phyloP scores from a whole-genome alignment of 2,329 filamentous ascomycete genomes.

The Cadophora malorum region DNA sequence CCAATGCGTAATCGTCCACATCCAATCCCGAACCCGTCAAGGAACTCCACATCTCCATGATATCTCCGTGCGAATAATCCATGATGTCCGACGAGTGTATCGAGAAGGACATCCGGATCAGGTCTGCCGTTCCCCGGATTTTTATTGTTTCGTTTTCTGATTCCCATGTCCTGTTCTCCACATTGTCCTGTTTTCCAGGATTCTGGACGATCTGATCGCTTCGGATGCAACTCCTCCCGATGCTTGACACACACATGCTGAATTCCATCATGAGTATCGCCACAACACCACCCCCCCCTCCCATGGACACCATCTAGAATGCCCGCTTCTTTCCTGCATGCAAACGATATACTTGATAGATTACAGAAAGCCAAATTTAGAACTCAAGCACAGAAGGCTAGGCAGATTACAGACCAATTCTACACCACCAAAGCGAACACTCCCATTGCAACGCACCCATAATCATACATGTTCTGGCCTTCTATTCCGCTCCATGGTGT shows the following conservation, averaged over 20 bases:
- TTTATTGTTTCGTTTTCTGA: background rate
- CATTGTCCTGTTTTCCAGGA: background rate
- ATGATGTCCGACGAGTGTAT: background rate
- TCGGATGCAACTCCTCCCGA: background rate
- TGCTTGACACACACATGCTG: background rate
- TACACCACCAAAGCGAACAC: background rate
- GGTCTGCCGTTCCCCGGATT: background rate
- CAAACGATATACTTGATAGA: background rate
- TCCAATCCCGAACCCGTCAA: background rate
- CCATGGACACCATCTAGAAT: background rate
- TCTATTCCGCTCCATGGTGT: background rate
- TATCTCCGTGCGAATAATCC: background rate
- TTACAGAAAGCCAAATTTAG: background rate
- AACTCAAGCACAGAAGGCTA: background rate
- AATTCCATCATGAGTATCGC: background rate
- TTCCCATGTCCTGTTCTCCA: background rate
- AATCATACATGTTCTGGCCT: background rate
- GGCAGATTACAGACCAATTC: background rate
- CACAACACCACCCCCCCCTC: background rate
- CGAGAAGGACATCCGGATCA: background rate
- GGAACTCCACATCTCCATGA: background rate
- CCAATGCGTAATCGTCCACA: background rate
- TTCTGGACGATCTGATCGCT: background rate
- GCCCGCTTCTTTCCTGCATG: background rate
- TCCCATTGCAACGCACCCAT: background rate